Base-by-base conservation (phyloP, 306 rosid genomes). In the Fragaria iinumae region DNA sequence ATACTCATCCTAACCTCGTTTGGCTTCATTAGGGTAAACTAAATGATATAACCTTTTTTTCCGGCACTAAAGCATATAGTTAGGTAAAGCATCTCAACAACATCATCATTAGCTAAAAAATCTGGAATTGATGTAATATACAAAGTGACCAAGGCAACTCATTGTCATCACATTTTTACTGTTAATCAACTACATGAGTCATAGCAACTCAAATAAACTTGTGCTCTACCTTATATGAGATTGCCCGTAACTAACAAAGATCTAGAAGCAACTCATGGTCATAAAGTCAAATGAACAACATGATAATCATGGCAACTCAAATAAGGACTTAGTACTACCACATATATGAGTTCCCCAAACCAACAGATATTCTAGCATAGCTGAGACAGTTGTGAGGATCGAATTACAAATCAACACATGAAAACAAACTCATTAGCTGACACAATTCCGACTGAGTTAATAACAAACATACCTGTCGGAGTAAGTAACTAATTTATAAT, bases 401-500 rank as follows among this genome's bases (percentile, higher is more conserved):
- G 4, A 67, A 18, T 72, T 52, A 72, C 45, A 67, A 55, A 12
- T 10, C n/a, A 44, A 56, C 17, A 43, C 17, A 47, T 16, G 18
- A 41, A 34, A 47, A 13, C 23, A 27, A 60, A 60, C 18, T 60
- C 13, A 60, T 27, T 14, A 60, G 66, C 4, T 60, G 6, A 12
- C 63, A 23, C 53, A 20, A 47, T 53, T 67, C 62, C 34, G 68
- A 69, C 18, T 6, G 36, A 21, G 36, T 14, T 27, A 27, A 27
- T 11, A 53, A 43, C 72, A 76, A 67, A 45, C 66, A 47, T 62
- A 78, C 57, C 55, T 17, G 53, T 68, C 44, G 5, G 21, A 63
- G 41, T 65, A 65, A 36, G 47, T 65, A 18, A 18, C 47, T 75
- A 7, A n/a, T 45, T 10, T 64, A 43, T 32, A n/a, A 27, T 36